Percentiles rank a stretch among this genome's conserved stretches.
These are phyloP conservation scores for Saccharomyces cerevisiae DNA, from an alignment of 805 yeast species.

Conservation along the genomic window DNA sequence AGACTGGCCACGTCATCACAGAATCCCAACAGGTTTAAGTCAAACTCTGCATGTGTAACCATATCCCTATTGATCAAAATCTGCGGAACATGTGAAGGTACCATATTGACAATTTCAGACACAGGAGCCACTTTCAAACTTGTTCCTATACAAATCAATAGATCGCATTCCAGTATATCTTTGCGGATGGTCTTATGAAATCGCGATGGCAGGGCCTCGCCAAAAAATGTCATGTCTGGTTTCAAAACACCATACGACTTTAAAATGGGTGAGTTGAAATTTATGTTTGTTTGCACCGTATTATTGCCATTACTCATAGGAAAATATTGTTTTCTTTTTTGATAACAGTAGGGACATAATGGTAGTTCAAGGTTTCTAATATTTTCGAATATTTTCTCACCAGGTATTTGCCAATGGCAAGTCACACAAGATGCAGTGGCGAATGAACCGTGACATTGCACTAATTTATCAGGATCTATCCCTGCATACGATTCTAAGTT, in stretches of 20 bases:
- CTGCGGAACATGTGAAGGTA: constrained; percentile 73
- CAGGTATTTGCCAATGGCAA: constrained; percentile 59
- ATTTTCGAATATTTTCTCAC: constrained; percentile 52
- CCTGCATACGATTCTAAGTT: constrained; percentile 81
- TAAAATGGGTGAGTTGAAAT: constrained; percentile 9
- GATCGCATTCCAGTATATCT: constrained; percentile 65
- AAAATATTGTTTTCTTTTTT: constrained; percentile 33
- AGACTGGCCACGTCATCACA: constrained; percentile 78
- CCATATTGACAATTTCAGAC: constrained; percentile 69
- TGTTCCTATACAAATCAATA: constrained; percentile 80
- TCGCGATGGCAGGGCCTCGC: constrained; percentile 67
- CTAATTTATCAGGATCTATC: constrained; percentile 51
- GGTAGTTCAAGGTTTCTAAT: constrained; percentile 57
- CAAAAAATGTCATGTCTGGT: constrained; percentile 89
- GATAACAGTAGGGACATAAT: constrained; percentile 58
- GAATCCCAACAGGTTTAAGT: constrained; percentile 63
- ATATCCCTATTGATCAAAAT: constrained; percentile 71
- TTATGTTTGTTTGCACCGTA: not conserved
- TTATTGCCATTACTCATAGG: constrained; percentile 13
- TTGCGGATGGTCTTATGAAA: constrained; percentile 53
- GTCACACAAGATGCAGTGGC: constrained; percentile 80
- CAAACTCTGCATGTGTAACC: constrained; percentile 69
- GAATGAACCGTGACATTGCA: constrained; percentile 91
- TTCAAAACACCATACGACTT: constrained; percentile 74
- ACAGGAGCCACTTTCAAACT: constrained; percentile 91